A percentile compares a stretch with the other conserved stretches of the same genome.
Evolutionary conservation across 805 yeast genomes (phyloP).

Genomic region (Candida germanica): DNA sequence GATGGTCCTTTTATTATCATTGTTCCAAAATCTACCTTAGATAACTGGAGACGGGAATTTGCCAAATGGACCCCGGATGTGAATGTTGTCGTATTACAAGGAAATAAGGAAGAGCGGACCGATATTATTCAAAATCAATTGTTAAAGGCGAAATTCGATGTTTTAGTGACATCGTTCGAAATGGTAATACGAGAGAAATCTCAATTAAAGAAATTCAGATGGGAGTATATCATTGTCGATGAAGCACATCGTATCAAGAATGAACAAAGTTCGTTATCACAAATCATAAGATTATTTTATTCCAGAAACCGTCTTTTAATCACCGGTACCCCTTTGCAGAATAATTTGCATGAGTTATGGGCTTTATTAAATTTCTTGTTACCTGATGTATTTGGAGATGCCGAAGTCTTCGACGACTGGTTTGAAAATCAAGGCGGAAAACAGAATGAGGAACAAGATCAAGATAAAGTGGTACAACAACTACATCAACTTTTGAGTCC

Average conservation of each 20-base stretch:
- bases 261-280: constrained; percentile 88
- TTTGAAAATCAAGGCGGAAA: constrained; percentile 55
- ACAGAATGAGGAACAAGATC: constrained; percentile 39
- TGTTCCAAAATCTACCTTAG: constrained; percentile 93
- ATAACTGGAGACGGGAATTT: constrained; percentile 95
- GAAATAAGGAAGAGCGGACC: constrained; percentile 78
- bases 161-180: constrained; percentile 86
- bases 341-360: constrained; percentile 95
- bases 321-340: constrained; percentile 95
- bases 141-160: constrained; percentile 79
- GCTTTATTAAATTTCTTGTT: constrained; percentile 84
- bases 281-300: constrained; percentile 84
- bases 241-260: constrained; percentile 97
- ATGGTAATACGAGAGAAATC: constrained; percentile 89
- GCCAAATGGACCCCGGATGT: constrained; percentile 96
- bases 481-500: constrained; percentile 87
- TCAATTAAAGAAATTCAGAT: constrained; percentile 72
- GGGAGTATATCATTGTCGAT: constrained; percentile 94
- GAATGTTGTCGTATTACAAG: constrained; percentile 79
- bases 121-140: constrained; percentile 57
- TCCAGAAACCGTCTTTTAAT: constrained; percentile 81
- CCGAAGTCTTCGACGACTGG: constrained; percentile 90
- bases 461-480: constrained; percentile 83
- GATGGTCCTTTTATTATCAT: constrained; percentile 90
- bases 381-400: constrained; percentile 94